A percentile compares a stretch with the other conserved stretches of the same genome.
phyloP scores from a whole-genome alignment of 1,139 yeast genomes.

The Hansenula sp. region DNA sequence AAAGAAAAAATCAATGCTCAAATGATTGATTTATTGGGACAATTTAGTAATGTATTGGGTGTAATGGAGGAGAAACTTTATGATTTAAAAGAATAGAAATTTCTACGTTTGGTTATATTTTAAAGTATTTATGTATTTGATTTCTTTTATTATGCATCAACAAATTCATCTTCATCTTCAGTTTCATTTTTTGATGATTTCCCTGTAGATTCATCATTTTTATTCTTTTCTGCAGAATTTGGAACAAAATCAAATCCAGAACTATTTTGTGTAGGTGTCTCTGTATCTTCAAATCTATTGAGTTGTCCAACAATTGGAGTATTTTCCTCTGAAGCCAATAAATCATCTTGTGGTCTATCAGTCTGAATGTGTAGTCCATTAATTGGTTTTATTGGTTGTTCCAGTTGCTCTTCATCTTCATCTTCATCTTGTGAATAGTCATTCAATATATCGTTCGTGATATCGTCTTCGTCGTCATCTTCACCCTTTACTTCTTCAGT shows the following conservation, averaged over 20 bases:
- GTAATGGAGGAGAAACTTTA: conserved; percentile 22
- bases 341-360: conserved; percentile 11
- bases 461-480: conserved; percentile 7
- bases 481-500: neutral
- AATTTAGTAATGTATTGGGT: conserved; percentile 17
- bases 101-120: no score
- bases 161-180: conserved; percentile 12
- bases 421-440: conserved; percentile 14
- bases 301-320: conserved; percentile 8
- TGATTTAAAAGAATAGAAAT: conserved; percentile 16
- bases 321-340: conserved; percentile 9
- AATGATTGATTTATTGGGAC: conserved; percentile 13
- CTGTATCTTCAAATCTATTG: neutral
- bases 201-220: conserved; percentile 5
- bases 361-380: conserved; percentile 11
- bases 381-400: conserved; percentile 36
- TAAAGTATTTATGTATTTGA: neutral
- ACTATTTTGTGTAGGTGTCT: conserved; percentile 3
- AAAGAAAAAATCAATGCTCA: conserved; percentile 19
- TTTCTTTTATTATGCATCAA: conserved; percentile 13
- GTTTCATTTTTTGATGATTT: neutral
- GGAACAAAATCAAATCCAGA: conserved; percentile 4
- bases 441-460: conserved; percentile 10
- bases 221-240: neutral
- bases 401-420: conserved; percentile 7